phyloP scores from a whole-genome alignment of 2,329 filamentous ascomycete species.

The Monosporascus sp. region DNA sequence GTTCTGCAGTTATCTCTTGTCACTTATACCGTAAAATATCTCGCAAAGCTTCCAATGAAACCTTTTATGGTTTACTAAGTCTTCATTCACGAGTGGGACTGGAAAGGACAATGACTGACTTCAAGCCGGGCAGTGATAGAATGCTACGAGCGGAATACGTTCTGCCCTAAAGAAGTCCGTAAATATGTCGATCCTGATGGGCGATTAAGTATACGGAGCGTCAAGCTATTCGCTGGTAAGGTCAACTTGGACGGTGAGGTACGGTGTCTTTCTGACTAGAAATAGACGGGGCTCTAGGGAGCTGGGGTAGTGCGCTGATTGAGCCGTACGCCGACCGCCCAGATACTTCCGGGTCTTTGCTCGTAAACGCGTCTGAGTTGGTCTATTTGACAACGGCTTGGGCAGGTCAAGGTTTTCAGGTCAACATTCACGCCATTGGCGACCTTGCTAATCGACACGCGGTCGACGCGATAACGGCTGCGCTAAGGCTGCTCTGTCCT shows the following conservation, averaged over 20 bases:
- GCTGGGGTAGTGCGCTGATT: conserved; percentile 68
- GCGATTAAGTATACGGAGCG: conserved; percentile 53
- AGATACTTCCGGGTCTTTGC: conserved; percentile 56
- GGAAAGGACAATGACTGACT: not conserved
- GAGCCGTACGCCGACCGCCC: conserved; percentile 63
- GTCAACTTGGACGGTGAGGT: not conserved
- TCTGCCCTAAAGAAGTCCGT: conserved; percentile 49
- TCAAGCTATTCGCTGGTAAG: conserved; percentile 64
- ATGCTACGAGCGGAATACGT: conserved; percentile 58
- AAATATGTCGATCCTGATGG: conserved; percentile 40
- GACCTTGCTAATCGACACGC: conserved; percentile 63
- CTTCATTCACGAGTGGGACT: too few relatives aligned
- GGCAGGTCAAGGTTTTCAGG: conserved; percentile 58
- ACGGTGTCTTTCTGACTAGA: conserved; percentile 13
- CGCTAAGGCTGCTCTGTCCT: conserved; percentile 50
- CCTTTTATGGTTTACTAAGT: too few relatives aligned
- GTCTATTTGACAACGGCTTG: conserved; percentile 49
- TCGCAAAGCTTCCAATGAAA: not conserved
- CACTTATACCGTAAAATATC: not conserved
- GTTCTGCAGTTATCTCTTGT: not conserved
- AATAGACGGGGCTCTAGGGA: conserved; percentile 62
- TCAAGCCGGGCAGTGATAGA: conserved; percentile 44
- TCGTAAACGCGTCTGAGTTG: conserved; percentile 59
- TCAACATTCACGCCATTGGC: conserved; percentile 69
- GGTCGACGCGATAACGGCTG: conserved; percentile 56